phyloP scores from a whole-genome alignment of 768 basidiomycete genomes.

The Kwoniella mangroviensis region DNA sequence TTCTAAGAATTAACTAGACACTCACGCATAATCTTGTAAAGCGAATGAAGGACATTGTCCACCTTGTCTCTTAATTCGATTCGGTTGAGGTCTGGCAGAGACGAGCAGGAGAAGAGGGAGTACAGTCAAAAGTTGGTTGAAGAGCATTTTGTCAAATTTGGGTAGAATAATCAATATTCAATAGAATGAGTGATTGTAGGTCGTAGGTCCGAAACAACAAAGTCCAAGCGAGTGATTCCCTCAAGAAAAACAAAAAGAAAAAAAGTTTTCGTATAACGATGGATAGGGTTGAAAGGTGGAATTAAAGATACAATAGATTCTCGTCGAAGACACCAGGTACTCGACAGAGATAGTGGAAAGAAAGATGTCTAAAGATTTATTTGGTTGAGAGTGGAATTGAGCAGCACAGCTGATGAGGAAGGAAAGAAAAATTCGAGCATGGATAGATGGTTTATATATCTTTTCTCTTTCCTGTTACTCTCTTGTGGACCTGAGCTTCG shows the following conservation, averaged over 20 bases:
- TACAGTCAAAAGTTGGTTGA: slow-evolving; percentile 1
- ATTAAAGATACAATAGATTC: no score
- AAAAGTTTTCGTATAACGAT: background rate
- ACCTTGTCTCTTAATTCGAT: slow-evolving; percentile 6
- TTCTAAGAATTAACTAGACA: no score
- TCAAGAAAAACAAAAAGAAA: background rate
- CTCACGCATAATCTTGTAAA: slow-evolving; percentile 27
- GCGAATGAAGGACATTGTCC: slow-evolving; percentile 21
- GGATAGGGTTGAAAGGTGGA: no score
- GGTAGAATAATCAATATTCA: background rate
- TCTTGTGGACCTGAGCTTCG: no score
- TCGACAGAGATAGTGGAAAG: no score
- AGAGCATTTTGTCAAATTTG: background rate
- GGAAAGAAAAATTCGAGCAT: background rate
- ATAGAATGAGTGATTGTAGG: background rate
- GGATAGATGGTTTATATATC: background rate
- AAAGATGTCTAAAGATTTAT: no score
- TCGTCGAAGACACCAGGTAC: no score
- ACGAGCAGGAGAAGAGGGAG: slow-evolving; percentile 19
- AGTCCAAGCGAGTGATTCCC: background rate
- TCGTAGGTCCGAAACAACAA: no score
- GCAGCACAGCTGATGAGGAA: slow-evolving; percentile 15
- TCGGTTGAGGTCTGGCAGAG: background rate
- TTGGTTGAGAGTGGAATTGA: background rate
- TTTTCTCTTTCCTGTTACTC: background rate